Evolutionary conservation across 371 early-diverging fungal genomes (phyloP), one percentile per base, ranked within the genome.

Genomic region (Lichtheimia hyalospora): DNA sequence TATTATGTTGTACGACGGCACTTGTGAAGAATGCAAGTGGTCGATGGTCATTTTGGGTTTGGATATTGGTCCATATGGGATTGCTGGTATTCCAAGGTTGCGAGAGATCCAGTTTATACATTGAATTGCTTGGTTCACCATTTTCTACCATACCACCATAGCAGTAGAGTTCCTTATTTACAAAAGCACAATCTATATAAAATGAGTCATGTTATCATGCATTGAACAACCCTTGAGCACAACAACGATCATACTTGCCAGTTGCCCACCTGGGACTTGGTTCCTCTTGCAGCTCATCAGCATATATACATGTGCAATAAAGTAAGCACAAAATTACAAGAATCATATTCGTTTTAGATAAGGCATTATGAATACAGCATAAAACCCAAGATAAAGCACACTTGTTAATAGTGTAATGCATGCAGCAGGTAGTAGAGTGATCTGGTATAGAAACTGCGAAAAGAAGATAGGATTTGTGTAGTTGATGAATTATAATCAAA

Each of bases 11-110:
- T 42, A 69, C 20, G 28, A 50, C 57, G 3, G 64, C 49, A 5
- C 64, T 63, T 10, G 70, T 66, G 66, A 70, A 70, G 57, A 61
- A 70, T 0, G 67, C 50, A 7, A 61, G 16, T 4, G 66, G 66
- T 14, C 27, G 25, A 7, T 57, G 42, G 10, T 21, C 62, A 13
- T 34, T 34, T 10, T 34, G 10, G 10, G 56, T 21, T 16, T 58
- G 53, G 16, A 57, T 54, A 41, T 49, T 15, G 18, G 7, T 58
- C 74, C 74, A 73, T 28, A 61, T 61, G n/a, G 74, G 68, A 6
- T 65, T 63, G 13, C 54, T 61, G 15, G 63, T 64, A 13, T 58
- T 67, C 74, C 74, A 73, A n/a, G 67, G 39, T 10, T 56, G 43
- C 7, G 24, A 50, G 1, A 73, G 49, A 23, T 60, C 39, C 3